Base-by-base conservation (phyloP, 129 eudicot species). In the Chrysanthemum makinoi region DNA sequence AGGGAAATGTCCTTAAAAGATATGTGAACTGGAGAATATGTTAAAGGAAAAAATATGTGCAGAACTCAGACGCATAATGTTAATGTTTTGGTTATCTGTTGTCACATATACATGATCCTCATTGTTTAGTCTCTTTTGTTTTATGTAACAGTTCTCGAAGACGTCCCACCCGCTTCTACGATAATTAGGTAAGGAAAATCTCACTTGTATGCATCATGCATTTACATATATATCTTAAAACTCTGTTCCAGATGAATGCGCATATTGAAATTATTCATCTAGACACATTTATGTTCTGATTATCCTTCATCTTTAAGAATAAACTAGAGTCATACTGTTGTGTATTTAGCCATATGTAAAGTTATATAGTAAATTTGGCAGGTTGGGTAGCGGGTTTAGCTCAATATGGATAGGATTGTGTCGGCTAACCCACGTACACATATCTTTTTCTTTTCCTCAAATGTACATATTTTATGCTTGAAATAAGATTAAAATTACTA, bases 91-190 rank as follows among this genome's bases (percentile, higher is more conserved):
- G 3, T 51, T 20, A 61, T 22, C 16, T 62, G 17, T 69, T 62
- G 49, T 52, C 33, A 39, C 53, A 51, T 69, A 18, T 50, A 56
- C 61, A 62, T 61, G 52, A 20, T 72, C 15, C 73, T 76, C 60
- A 57, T 58, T 54, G 30, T 68, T 65, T 1, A 64, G 33, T 22
- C 20, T 69, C 14, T 75, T 47, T 73, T 72, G 64, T 59, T 74
- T 18, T 57, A 65, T 84, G 79, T 26, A 48, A 68, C 95, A 91
- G 97, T 76, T 88, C 86, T 52, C 79, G 93, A 72, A 91, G 97
- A 80, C 88, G 90, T 13, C 93, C 87, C 17, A 86, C 90, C 47
- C 97, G 93, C 84, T 86, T 64, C 84, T 79, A 73, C 28, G 88
- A 88, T 82, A 81, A 82, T 83, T 88, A 88, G 92, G 92, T 86